These are phyloP conservation scores for Uncinocarpus reesii DNA, from an alignment of 2,329 filamentous ascomycete genomes.

Conservation along the genomic window DNA sequence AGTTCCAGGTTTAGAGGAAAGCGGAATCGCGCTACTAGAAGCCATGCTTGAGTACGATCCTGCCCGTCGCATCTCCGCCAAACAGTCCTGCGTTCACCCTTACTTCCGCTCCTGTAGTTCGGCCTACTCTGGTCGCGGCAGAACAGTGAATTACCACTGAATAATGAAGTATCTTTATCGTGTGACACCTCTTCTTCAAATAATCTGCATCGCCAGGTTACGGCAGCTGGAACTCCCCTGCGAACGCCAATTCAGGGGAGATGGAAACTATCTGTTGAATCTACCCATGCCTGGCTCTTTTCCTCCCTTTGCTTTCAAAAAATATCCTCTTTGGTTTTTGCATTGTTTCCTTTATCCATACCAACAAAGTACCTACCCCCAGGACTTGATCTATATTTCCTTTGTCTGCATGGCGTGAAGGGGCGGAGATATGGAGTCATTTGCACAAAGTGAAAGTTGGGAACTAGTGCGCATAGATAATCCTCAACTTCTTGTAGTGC, in stretches of 20 bases:
- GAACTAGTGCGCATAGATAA: conserved; percentile 2
- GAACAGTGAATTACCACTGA: conserved; percentile 33
- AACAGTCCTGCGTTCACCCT: conserved; percentile 72
- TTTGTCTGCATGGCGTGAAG: conserved; percentile 10
- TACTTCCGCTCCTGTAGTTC: conserved; percentile 57
- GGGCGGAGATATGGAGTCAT: conserved; percentile 10
- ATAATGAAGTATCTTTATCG: conserved; percentile 14
- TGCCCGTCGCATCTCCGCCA: conserved; percentile 75
- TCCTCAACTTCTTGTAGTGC: not conserved
- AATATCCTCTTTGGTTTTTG: conserved; percentile 2
- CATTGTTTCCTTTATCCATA: conserved; percentile 4
- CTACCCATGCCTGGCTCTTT: not conserved
- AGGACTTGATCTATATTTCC: not conserved
- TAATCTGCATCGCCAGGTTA: not conserved
- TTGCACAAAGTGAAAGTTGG: conserved; percentile 5
- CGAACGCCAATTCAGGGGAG: not conserved
- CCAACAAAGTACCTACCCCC: conserved; percentile 5
- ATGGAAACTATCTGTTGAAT: not conserved
- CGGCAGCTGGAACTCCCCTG: not conserved
- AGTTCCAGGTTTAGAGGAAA: conserved; percentile 62
- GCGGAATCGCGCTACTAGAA: conserved; percentile 44
- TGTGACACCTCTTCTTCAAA: not conserved
- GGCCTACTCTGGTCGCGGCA: conserved; percentile 38
- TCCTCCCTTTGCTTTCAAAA: not conserved
- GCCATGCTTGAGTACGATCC: conserved; percentile 77